Evolutionary conservation across 441 rosid species (phyloP).

Genomic region (Rhodomyrtus psidioides): DNA sequence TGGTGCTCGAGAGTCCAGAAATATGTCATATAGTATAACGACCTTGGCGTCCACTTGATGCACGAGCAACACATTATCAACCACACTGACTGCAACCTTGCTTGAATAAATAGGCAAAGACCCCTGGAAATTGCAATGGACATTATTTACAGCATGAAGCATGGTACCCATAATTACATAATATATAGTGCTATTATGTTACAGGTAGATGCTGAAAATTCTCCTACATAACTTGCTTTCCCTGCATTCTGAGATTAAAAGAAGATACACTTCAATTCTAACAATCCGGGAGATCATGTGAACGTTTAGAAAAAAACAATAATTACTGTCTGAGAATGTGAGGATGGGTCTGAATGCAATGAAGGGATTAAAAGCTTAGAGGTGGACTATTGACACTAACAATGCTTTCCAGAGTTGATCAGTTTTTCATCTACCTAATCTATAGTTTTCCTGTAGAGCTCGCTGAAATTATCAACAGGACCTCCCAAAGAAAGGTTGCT

Average conservation of each 20-base stretch:
- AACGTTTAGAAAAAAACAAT: neutral
- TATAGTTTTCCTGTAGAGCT: neutral
- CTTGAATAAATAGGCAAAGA: constrained; percentile 91
- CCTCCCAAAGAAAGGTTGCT: neutral
- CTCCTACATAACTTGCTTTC: neutral
- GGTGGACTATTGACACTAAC: neutral
- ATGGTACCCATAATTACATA: neutral
- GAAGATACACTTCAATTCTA: neutral
- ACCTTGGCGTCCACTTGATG: constrained; percentile 99
- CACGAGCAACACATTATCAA: constrained; percentile 86
- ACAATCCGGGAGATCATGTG: neutral
- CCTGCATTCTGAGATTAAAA: neutral
- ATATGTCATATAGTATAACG: constrained; percentile 83
- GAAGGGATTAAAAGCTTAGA: neutral
- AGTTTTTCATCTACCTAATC: neutral
- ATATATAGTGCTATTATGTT: neutral
- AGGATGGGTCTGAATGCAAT: neutral
- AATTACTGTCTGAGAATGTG: neutral
- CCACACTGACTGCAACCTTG: constrained; percentile 80
- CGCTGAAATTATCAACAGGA: neutral
- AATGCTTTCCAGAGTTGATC: neutral
- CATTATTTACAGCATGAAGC: neutral
- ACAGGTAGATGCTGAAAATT: neutral
- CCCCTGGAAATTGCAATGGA: constrained; percentile 44
- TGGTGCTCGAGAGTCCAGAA: constrained; percentile 89